Base-by-base conservation (phyloP, 345 rosid genomes). In the Erodium maritimum region DNA sequence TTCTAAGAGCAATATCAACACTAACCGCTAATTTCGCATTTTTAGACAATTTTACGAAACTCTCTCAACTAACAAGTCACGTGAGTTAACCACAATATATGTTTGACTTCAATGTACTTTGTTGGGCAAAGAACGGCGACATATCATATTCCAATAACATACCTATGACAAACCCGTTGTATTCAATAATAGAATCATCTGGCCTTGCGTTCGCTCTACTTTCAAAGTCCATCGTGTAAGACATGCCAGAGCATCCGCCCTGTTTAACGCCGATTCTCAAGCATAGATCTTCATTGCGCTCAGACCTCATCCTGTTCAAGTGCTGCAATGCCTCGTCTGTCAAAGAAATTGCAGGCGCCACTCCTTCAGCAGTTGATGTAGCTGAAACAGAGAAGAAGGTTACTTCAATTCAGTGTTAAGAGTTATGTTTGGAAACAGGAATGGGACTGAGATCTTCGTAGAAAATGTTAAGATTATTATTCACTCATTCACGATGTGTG, bases 171-270 rank as follows among this genome's bases (percentile, higher is more conserved):
- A 91, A 88, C 5, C 94, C 96, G 17, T 78, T 56, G 23, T 84
- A 86, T 54, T 88, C 85, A 1, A 91, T 86, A 17, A 86, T 53
- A 0, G 98, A 91, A 50, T 88, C 98, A 65, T 83, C 95, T 0
- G 96, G 82, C 68, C 91, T 79, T 2, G 89, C 60, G 17, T 86
- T 83, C 1, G 71, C 65, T 58, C 76, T 71, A 25, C 71, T 79
- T 82, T 88, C 96, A 23, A 91, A 88, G 50, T 91, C 97, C 97
- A 90, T 91, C 0, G 93, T 76, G 68, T 91, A 91, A 19, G 96
- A 91, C 98, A 91, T 88, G 69, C 98, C 98, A 0, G 96, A 88
- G 74, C 96, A 91, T 18, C 98, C 96, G 13, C 98, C 98, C 22
- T 91, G 96, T 61, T 77, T 84, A 19, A 91, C 96, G 63, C 95